phyloP scores from a whole-genome alignment of 495 filamentous ascomycete genomes.

The Talaromyces liani region DNA sequence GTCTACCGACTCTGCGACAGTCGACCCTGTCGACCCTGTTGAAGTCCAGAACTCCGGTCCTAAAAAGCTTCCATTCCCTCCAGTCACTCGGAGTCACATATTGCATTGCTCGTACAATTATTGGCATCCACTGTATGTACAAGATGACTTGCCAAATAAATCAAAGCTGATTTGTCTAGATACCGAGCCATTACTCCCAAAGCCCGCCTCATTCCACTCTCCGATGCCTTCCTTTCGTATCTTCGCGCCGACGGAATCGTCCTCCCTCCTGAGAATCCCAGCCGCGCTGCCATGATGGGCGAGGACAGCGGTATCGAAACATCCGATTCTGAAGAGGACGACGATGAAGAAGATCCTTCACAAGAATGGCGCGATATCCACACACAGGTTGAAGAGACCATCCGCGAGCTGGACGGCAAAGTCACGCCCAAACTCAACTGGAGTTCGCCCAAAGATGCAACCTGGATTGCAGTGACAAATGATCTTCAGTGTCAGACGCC shows the following conservation, averaged over 20 bases:
- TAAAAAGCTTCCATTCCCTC: slow-evolving; percentile 62
- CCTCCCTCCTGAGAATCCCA: slow-evolving; percentile 50
- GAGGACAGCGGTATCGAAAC: slow-evolving; percentile 27
- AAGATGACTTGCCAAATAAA: neutral
- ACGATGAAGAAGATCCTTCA: slow-evolving; percentile 50
- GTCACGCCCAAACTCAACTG: slow-evolving; percentile 93
- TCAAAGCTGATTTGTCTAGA: slow-evolving; percentile 20
- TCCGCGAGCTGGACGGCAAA: slow-evolving; percentile 70
- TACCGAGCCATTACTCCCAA: slow-evolving; percentile 80
- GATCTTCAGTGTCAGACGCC: slow-evolving; percentile 79
- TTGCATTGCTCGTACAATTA: slow-evolving; percentile 87
- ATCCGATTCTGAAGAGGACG: slow-evolving; percentile 29
- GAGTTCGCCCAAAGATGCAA: slow-evolving; percentile 93
- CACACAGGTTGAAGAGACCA: slow-evolving; percentile 62
- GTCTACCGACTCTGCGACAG: neutral
- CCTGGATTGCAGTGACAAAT: slow-evolving; percentile 89
- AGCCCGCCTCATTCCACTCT: slow-evolving; percentile 73
- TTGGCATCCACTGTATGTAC: slow-evolving; percentile 71
- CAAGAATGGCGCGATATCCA: slow-evolving; percentile 65
- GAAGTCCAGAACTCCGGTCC: neutral
- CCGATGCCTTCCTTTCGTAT: slow-evolving; percentile 69
- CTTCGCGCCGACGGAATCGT: slow-evolving; percentile 90
- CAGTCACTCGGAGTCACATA: slow-evolving; percentile 77
- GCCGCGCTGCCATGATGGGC: slow-evolving; percentile 20
- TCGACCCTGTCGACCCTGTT: neutral